Evolutionary conservation across 805 yeast species (phyloP).

Genomic region (Candida hungchunana): DNA sequence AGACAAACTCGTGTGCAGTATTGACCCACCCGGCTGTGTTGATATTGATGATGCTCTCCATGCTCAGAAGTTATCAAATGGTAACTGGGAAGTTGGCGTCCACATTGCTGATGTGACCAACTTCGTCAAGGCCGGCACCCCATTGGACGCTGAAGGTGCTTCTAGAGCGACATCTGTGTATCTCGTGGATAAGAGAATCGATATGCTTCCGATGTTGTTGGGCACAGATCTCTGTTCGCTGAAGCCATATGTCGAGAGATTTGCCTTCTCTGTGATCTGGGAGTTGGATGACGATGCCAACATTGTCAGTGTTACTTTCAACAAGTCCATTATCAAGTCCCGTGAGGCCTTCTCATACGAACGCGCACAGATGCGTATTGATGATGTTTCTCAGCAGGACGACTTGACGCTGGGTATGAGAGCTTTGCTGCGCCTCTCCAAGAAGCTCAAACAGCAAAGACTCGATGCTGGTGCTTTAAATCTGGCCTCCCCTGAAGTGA

Average conservation of each 20-base stretch:
- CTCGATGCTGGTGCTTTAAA: slow-evolving; percentile 94
- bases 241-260: slow-evolving; percentile 92
- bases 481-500: slow-evolving; percentile 96
- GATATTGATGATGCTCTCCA: slow-evolving; percentile 98
- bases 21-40: slow-evolving; percentile 97
- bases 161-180: slow-evolving; percentile 96
- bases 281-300: slow-evolving; percentile 85
- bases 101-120: slow-evolving; percentile 99
- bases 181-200: slow-evolving; percentile 95
- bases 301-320: slow-evolving; percentile 71
- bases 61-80: slow-evolving; percentile 79
- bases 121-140: slow-evolving; percentile 88
- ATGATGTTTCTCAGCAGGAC: slow-evolving; percentile 70
- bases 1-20: slow-evolving; percentile 86
- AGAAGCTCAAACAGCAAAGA: slow-evolving; percentile 78
- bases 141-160: slow-evolving; percentile 94
- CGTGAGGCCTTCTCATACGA: slow-evolving; percentile 94
- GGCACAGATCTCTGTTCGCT: slow-evolving; percentile 96
- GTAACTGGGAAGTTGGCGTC: slow-evolving; percentile 95
- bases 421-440: slow-evolving; percentile 71
- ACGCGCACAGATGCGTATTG: slow-evolving; percentile 87
- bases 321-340: slow-evolving; percentile 85
- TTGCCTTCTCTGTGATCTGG: slow-evolving; percentile 95
- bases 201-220: slow-evolving; percentile 92
- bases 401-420: slow-evolving; percentile 90